phyloP scores from a whole-genome alignment of 352 stramenopile genomes.

The Globisporangium heterothallicum region DNA sequence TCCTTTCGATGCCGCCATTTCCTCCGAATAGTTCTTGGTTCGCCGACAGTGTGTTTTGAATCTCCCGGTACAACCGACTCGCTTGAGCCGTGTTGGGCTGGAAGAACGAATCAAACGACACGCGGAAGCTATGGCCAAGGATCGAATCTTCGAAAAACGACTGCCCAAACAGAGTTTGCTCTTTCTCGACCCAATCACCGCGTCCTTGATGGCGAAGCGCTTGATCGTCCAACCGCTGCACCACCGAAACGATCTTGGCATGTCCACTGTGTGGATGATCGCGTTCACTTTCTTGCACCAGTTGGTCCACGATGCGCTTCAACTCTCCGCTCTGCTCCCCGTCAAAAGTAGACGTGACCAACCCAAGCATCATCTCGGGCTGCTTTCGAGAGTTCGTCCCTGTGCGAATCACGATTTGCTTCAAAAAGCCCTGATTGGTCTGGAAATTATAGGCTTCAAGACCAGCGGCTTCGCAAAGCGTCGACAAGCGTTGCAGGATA shows the following conservation, averaged over 20 bases:
- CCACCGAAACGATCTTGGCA: slow-evolving; percentile 41
- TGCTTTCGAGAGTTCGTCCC: slow-evolving; percentile 20
- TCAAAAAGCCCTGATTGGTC: slow-evolving; percentile 50
- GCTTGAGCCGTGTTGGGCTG: slow-evolving; percentile 68
- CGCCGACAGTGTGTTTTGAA: slow-evolving; percentile 30
- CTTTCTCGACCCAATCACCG: not conserved
- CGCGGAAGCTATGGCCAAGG: slow-evolving; percentile 47
- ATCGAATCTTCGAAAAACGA: slow-evolving; percentile 55
- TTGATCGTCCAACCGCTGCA: slow-evolving; percentile 60
- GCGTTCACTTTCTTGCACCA: slow-evolving; percentile 21
- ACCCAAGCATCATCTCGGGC: slow-evolving; percentile 56
- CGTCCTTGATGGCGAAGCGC: slow-evolving; percentile 35
- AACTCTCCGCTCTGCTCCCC: slow-evolving; percentile 28
- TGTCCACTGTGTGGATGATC: slow-evolving; percentile 1
- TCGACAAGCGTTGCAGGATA: slow-evolving; percentile 32
- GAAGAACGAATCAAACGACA: slow-evolving; percentile 78
- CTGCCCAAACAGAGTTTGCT: slow-evolving; percentile 40
- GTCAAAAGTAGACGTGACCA: slow-evolving; percentile 51
- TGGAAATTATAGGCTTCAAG: slow-evolving; percentile 60
- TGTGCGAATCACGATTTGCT: slow-evolving; percentile 60
- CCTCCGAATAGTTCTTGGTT: not conserved
- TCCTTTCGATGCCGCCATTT: not conserved
- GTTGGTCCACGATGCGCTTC: slow-evolving; percentile 22
- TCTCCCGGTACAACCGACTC: slow-evolving; percentile 45
- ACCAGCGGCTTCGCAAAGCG: slow-evolving; percentile 18